Percentiles rank a stretch among this genome's conserved stretches.
These are phyloP conservation scores for Rhizophagus clarus DNA, from an alignment of 192 early-diverging fungal species.

Conservation along the genomic window DNA sequence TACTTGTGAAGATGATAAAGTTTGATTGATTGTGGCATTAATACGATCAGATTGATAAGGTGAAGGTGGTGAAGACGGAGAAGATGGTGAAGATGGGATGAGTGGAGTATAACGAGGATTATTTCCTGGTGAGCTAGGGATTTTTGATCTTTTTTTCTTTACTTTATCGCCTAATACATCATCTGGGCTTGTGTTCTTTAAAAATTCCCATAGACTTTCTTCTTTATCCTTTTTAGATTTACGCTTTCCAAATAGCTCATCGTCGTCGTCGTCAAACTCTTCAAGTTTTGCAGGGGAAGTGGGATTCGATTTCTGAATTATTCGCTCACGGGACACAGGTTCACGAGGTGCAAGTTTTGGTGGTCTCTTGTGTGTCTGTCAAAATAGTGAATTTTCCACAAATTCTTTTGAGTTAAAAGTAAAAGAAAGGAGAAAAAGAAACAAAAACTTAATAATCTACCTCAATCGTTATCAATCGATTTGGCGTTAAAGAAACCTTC, in stretches of 20 bases:
- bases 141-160: constrained; percentile 10
- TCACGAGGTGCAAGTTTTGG: constrained; percentile 31
- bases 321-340: not conserved
- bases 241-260: not conserved
- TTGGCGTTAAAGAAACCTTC: constrained; percentile 59
- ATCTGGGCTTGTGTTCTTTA: constrained; percentile 30
- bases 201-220: constrained; percentile 31
- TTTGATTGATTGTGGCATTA: not conserved
- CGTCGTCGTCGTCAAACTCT: not conserved
- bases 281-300: not conserved
- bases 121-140: constrained; percentile 2
- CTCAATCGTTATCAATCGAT: constrained; percentile 59
- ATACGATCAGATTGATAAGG: not conserved
- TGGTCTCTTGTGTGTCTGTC: constrained; percentile 17
- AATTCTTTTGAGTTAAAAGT: not conserved
- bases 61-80: not conserved
- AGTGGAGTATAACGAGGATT: constrained; percentile 11
- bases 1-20: not conserved
- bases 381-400: not conserved
- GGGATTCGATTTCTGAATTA: not conserved
- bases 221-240: constrained; percentile 24
- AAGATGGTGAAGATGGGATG: not conserved
- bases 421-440: too few relatives aligned
- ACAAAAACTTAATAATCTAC: constrained; percentile 19
- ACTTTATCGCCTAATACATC: constrained; percentile 19